Conservation (phyloP, 768 basidiomycete genomes). For the Termitomyces sp. region DNA sequence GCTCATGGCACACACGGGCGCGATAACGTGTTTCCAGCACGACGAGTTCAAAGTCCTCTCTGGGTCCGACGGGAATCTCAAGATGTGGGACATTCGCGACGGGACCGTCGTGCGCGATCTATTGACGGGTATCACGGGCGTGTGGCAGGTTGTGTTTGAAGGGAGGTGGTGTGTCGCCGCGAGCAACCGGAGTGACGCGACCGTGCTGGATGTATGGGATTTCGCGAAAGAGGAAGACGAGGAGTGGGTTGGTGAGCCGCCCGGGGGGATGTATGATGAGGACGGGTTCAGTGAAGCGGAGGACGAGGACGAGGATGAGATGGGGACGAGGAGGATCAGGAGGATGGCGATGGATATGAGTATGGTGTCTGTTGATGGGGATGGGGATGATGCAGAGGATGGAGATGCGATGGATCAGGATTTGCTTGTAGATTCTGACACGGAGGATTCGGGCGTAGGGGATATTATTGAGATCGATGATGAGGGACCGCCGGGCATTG, state of each 20-base stretch:
- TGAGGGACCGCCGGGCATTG: constrained; percentile 16
- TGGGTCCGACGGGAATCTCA: constrained; percentile 93
- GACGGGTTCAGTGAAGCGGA: constrained; percentile 55
- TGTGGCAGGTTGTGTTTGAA: constrained; percentile 98
- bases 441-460: constrained; percentile 27
- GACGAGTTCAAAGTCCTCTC: constrained; percentile 97
- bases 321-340: constrained; percentile 18
- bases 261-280: constrained; percentile 72
- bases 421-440: constrained; percentile 41
- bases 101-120: constrained; percentile 86
- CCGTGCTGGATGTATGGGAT: constrained; percentile 88
- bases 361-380: constrained; percentile 6
- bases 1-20: constrained; percentile 88
- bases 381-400: constrained; percentile 46
- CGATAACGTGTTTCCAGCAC: constrained; percentile 99
- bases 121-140: constrained; percentile 86
- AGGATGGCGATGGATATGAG: constrained; percentile 12
- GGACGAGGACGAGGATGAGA: constrained; percentile 39
- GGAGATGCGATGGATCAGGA: constrained; percentile 77
- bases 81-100: constrained; percentile 95
- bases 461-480: constrained; percentile 26
- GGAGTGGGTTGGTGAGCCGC: constrained; percentile 81
- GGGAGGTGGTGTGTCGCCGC: constrained; percentile 94
- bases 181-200: constrained; percentile 73
- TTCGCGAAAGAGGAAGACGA: constrained; percentile 74